Conservation (phyloP, 2,329 filamentous ascomycete genomes). For the Penicillium freii region DNA sequence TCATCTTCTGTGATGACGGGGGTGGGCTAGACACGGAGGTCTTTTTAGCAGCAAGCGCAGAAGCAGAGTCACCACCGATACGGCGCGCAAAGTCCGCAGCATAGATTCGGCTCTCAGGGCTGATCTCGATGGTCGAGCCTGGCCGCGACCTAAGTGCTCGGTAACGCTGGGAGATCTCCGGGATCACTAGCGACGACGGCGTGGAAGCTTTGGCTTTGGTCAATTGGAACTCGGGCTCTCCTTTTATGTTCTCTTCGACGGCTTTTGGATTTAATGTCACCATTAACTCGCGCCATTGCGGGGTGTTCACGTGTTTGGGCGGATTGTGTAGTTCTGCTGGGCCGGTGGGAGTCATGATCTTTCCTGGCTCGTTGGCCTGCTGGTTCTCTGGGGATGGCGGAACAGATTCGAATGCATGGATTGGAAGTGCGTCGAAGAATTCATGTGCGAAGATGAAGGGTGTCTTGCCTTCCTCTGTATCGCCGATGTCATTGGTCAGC, state of each 20-base stretch:
- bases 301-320: constrained; percentile 41
- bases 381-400: constrained; percentile 46
- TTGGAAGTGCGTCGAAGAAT: constrained; percentile 96
- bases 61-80: constrained; percentile 66
- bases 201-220: constrained; percentile 72
- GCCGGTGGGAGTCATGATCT: constrained; percentile 50
- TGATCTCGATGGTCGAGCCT: constrained; percentile 80
- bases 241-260: constrained; percentile 48
- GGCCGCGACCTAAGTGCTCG: constrained; percentile 65
- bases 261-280: constrained; percentile 65
- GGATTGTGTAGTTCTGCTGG: constrained; percentile 47
- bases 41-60: constrained; percentile 34
- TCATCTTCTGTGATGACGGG: constrained; percentile 52
- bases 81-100: constrained; percentile 76
- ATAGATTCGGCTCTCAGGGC: constrained; percentile 80
- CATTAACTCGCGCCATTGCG: constrained; percentile 80
- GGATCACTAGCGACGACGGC: constrained; percentile 79
- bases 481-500: not conserved
- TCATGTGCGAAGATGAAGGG: constrained; percentile 97
- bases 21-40: constrained; percentile 12
- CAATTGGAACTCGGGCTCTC: constrained; percentile 80
- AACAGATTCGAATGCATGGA: constrained; percentile 87
- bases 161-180: constrained; percentile 77
- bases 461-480: constrained; percentile 62
- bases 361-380: constrained; percentile 39